phyloP scores from a whole-genome alignment of 805 yeast species.

The Saturnispora quitensis region DNA sequence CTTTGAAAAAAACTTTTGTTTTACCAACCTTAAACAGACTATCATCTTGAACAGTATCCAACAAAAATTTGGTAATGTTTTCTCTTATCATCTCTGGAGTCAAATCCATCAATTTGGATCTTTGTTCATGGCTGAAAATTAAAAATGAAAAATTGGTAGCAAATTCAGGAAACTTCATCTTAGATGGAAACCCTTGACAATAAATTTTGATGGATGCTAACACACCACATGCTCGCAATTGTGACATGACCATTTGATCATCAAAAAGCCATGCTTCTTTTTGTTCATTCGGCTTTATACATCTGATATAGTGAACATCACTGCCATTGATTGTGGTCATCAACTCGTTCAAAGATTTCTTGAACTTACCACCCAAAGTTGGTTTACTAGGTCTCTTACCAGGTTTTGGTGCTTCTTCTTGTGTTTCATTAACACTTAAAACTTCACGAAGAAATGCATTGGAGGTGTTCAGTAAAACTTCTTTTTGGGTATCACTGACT shows the following conservation, averaged over 20 bases:
- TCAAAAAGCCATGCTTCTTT: constrained; percentile 95
- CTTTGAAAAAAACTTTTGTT: constrained; percentile 89
- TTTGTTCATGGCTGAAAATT: constrained; percentile 52
- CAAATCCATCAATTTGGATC: constrained; percentile 31
- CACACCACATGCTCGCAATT: constrained; percentile 97
- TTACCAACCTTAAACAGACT: constrained; percentile 82
- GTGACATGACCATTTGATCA: constrained; percentile 89
- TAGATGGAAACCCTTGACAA: constrained; percentile 95
- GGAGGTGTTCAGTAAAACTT: constrained; percentile 61
- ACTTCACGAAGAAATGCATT: constrained; percentile 60
- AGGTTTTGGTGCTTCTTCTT: constrained; percentile 22
- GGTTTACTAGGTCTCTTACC: constrained; percentile 57
- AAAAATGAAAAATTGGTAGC: constrained; percentile 81
- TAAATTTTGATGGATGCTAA: constrained; percentile 92
- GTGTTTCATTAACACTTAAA: constrained; percentile 53
- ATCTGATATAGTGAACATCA: constrained; percentile 92
- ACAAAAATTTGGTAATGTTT: constrained; percentile 39
- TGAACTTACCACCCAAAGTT: constrained; percentile 90
- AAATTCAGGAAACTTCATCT: constrained; percentile 93
- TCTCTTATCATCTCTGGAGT: constrained; percentile 4
- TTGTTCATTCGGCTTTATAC: constrained; percentile 93
- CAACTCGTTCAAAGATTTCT: constrained; percentile 81
- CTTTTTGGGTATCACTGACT: constrained; percentile 91
- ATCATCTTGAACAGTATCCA: constrained; percentile 52
- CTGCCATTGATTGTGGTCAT: constrained; percentile 92